A percentile compares a stretch with the other conserved stretches of the same genome.
Evolutionary conservation across 176 grass and related monocot species (phyloP).

Genomic region (Oryza nivara): DNA sequence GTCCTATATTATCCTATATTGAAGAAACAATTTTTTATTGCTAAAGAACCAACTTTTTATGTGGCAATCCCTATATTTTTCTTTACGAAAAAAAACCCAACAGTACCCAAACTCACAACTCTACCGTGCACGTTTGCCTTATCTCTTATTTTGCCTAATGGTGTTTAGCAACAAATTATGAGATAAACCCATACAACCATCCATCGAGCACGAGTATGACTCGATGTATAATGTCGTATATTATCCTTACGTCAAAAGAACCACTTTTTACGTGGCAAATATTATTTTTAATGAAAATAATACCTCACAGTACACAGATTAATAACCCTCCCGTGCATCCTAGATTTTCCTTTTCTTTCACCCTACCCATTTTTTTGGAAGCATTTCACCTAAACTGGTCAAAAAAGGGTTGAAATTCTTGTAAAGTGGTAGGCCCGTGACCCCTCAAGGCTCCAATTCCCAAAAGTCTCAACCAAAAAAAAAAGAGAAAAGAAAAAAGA

Average conservation of each 20-base stretch:
- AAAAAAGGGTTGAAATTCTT: background rate
- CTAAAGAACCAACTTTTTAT: no score
- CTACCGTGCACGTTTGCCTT: no score
- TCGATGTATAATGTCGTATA: background rate
- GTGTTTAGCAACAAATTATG: background rate
- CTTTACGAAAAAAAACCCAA: no score
- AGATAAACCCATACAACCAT: background rate
- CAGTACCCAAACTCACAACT: no score
- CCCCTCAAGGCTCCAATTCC: background rate
- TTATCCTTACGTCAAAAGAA: no score
- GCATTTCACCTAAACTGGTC: background rate
- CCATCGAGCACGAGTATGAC: background rate
- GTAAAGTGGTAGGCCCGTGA: background rate
- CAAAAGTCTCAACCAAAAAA: background rate
- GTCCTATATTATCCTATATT: no score
- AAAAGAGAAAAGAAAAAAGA: no score
- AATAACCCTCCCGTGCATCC: background rate
- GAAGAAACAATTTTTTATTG: no score
- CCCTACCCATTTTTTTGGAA: background rate
- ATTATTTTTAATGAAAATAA: background rate
- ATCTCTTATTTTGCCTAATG: no score
- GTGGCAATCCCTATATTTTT: no score
- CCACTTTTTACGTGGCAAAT: no score
- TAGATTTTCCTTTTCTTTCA: background rate
- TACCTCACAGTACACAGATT: background rate